Base-by-base conservation (phyloP, 2,329 filamentous ascomycete species). In the Colletotrichum incanum region DNA sequence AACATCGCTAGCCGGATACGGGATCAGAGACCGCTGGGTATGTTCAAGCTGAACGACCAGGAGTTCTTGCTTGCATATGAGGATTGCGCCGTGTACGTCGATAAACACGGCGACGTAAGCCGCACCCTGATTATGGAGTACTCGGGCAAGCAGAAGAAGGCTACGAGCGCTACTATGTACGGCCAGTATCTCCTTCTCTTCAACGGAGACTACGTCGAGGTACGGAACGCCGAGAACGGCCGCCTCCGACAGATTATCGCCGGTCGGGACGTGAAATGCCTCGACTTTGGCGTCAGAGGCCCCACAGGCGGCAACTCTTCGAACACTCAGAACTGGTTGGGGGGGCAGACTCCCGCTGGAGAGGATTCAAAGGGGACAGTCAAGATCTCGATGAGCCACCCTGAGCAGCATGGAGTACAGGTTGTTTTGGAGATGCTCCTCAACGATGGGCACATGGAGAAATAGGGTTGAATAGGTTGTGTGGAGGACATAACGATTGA, bases 61-160 rank as follows among this genome's bases (percentile, higher is more conserved):
- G 96, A 98, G 81, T 99, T 98, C 83, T 86, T 99, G 34, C 91
- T 98, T 60, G 94, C 93, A 47, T 99, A 98, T 81, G 94, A 97
- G 82, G 95, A 98, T 82, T 98, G 96, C 77, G 96, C 95, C 23
- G 95, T 99, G 11, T 99, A 98, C 79, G 93, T 98, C 79, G 97
- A 99, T 86, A 98, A 98, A 83, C 95, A 98, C 82, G 96, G 96
- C 75, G 96, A 99, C 73, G 94, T 99, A 37, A 96, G 92, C 49
- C 93, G 97, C 56, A 94, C 93, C 37, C 94, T 98, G 71, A 95
- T 98, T 78, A 98, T 99, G 95, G 95, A 98, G 80, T 99, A 98
- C 81, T 96, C 97, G n/a, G 96, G 96, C 76, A 96, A 93, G 78
- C 88, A 90, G 79, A 90, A 90, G 82, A 90, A 90, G 81, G 96